These are phyloP conservation scores for Russula sp. DNA, from an alignment of 768 basidiomycete genomes.

Conservation along the genomic window DNA sequence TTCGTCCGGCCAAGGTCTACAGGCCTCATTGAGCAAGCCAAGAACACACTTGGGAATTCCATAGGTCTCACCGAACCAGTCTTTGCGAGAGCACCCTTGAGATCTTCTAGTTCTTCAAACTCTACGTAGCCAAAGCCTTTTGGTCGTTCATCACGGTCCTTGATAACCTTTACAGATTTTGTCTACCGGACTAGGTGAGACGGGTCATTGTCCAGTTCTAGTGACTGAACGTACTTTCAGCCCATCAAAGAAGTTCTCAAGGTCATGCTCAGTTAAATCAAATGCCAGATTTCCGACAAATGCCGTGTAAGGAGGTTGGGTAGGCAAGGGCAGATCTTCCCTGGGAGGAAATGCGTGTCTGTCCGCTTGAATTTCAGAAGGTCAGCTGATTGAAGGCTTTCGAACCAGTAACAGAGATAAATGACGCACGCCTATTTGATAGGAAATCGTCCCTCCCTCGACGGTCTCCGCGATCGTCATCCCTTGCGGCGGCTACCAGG, in stretches of 20 bases:
- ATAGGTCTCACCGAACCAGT: slow-evolving; percentile 52
- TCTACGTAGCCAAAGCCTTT: slow-evolving; percentile 99
- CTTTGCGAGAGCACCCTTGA: slow-evolving; percentile 77
- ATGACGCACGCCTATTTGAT: slow-evolving; percentile 50
- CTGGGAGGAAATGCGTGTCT: slow-evolving; percentile 53
- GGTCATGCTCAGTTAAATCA: slow-evolving; percentile 77
- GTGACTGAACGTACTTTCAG: slow-evolving; percentile 40
- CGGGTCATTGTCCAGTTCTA: background rate
- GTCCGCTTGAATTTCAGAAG: slow-evolving; percentile 36
- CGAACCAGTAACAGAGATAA: background rate
- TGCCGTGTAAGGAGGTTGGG: slow-evolving; percentile 91
- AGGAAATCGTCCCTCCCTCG: slow-evolving; percentile 54
- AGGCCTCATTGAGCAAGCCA: background rate
- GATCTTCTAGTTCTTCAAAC: slow-evolving; percentile 76
- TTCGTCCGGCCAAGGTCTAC: slow-evolving; percentile 68
- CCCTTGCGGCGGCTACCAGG: slow-evolving; percentile 57
- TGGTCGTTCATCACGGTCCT: slow-evolving; percentile 86
- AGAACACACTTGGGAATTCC: background rate
- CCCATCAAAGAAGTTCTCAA: slow-evolving; percentile 72
- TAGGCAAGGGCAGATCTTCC: slow-evolving; percentile 94
- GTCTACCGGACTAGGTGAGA: slow-evolving; percentile 37
- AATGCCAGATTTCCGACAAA: slow-evolving; percentile 95
- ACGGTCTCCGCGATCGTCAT: slow-evolving; percentile 60
- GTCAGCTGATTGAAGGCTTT: background rate
- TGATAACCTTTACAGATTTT: slow-evolving; percentile 87